Evolutionary conservation across 345 rosid species (phyloP), one percentile per base, ranked within the genome.

Genomic region (Rhizophora apiculata): DNA sequence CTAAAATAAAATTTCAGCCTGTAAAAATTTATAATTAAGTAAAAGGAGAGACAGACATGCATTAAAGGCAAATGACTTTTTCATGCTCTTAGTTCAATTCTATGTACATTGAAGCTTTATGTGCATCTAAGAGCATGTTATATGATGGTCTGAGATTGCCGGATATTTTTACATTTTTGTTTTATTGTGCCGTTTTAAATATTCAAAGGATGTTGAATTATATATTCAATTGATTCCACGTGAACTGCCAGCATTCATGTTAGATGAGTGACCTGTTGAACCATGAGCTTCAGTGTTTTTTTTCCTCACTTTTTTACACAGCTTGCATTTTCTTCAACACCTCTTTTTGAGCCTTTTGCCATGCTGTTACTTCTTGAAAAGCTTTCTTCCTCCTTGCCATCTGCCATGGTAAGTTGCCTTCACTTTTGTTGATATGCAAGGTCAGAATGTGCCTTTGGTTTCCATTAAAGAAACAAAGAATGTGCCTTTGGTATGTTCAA

Each of bases 301-400:
- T 36, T 30, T 1, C 13, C 55, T 30, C 26, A 8, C 34, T 65
- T 62, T 0, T 27, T 34, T 63, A 54, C 8, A 63, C 86, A 92
- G 99, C 75, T 70, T 75, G 93, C 99, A 54, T 77, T 92, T 76
- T 83, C 96, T 29, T 86, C 93, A n/a, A 86, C 97, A 1, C 88
- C 97, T 31, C 83, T 89, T 49, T 90, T 88, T 81, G 99, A 90
- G 80, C 96, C 99, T 59, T 59, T 81, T 82, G 89, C 83, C 72
- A 73, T 92, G 72, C 97, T 92, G 1, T 80, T 95, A 77, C 88
- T 95, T 72, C 91, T 95, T 65, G 97, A 90, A 78, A 95, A 95
- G 73, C 96, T 95, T 73, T 88, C 96, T 62, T 92, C 99, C 68
- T 82, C 96, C 64, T 78, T 95, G 79, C 85, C 84, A 57, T 78